Base-by-base conservation (phyloP, 2,329 filamentous ascomycete genomes). In the Zopfia rhizophila region DNA sequence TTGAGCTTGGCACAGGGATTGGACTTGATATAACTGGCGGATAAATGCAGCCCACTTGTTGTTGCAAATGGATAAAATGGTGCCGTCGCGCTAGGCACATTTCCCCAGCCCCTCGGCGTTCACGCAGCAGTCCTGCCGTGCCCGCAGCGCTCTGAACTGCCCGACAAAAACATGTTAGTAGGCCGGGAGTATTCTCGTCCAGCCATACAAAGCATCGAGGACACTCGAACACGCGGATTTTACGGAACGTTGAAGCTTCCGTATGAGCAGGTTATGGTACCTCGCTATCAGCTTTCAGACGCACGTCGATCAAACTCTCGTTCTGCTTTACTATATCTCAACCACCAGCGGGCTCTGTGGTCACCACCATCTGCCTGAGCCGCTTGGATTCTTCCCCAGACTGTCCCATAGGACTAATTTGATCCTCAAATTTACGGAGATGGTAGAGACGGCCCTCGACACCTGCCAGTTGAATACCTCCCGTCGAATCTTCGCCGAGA, bases 401-500 rank as follows among this genome's bases (percentile, higher is more conserved):
- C 50, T 57, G 51, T 60, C 62, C 57, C 60, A 63, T 43, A 29
- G 22, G 35, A 24, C 13, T 53, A 49, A 40, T 45, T 54, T 35
- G 38, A 49, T 52, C 45, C 42, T 53, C 47, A 54, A 66, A 56
- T 55, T 53, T 50, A 61, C 57, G 66, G 68, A 66, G 58, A 72
- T 72, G 68, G 63, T 69, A 69, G 60, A 54, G 60, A 64, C 59
- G 58, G 60, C 53, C 38, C 53, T 51, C 38, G 50, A 53, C 55
- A 51, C 40, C 53, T 62, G 61, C 56, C 65, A 68, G 60, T 64
- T 65, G 63, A 65, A 69, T 56, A 63, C 66, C 61, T 59, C 68
- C 56, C 70, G 70, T 63, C 69, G 66, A 63, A 69, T 73, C 56
- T 53, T 66, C 61, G 61, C 66, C 56, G 69, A 70, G 58, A 62